phyloP scores from a whole-genome alignment of 2,329 filamentous ascomycete species.

The Mycosphaerella sp. region DNA sequence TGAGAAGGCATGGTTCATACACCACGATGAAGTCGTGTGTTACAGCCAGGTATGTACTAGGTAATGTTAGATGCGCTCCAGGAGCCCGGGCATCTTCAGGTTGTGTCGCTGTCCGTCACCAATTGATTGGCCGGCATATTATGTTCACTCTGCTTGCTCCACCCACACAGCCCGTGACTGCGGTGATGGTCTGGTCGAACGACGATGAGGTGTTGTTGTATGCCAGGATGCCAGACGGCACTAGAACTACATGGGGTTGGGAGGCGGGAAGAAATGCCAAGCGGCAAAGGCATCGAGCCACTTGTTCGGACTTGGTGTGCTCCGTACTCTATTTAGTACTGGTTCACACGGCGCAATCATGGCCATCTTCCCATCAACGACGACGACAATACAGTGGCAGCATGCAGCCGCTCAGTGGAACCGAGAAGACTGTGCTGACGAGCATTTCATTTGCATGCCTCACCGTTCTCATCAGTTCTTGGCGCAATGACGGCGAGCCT shows the following conservation, averaged over 20 bases:
- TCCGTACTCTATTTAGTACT: not conserved
- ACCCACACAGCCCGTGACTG: not conserved
- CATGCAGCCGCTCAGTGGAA: slow-evolving; percentile 42
- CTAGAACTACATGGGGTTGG: slow-evolving; percentile 1
- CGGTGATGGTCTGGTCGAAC: not conserved
- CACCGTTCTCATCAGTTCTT: slow-evolving; percentile 70
- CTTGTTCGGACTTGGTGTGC: not conserved
- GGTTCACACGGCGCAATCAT: slow-evolving; percentile 1
- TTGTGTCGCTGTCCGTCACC: not conserved
- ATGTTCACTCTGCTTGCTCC: not conserved
- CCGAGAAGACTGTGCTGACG: slow-evolving; percentile 54
- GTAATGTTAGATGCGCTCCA: no score
- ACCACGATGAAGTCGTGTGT: slow-evolving; percentile 6
- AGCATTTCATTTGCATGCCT: slow-evolving; percentile 63
- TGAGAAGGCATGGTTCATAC: slow-evolving; percentile 24
- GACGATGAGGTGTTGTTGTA: not conserved
- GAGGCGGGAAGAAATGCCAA: not conserved
- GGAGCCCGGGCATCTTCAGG: slow-evolving; percentile 4
- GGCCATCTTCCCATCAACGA: not conserved
- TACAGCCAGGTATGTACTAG: not conserved
- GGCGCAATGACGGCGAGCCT: slow-evolving; percentile 80
- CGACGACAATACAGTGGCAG: slow-evolving; percentile 1
- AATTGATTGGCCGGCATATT: not conserved
- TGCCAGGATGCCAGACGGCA: not conserved
- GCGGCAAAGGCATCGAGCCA: not conserved